phyloP scores from a whole-genome alignment of 306 rosid species.

The Sphenostylis stenocarpa region DNA sequence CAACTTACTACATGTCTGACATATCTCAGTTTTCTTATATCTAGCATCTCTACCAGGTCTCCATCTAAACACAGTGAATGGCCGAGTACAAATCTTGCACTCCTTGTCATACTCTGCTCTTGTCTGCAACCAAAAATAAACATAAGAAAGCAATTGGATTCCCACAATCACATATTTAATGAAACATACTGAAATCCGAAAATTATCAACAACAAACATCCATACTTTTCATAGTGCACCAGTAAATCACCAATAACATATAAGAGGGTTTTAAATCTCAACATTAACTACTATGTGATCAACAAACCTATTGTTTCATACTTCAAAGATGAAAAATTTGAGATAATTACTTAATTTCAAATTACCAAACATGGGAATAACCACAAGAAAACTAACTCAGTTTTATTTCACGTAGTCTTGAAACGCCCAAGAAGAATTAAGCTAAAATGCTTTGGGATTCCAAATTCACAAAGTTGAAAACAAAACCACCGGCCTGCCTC shows the following conservation, averaged over 20 bases:
- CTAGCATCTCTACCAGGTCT: slow-evolving; percentile 95
- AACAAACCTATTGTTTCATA: not conserved
- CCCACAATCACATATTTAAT: not conserved
- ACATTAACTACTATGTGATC: not conserved
- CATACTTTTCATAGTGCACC: not conserved
- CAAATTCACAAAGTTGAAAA: not conserved
- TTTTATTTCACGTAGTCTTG: not conserved
- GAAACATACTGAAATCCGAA: slow-evolving; percentile 14
- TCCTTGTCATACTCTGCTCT: slow-evolving; percentile 81
- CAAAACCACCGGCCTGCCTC: not conserved
- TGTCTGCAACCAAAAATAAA: slow-evolving; percentile 52
- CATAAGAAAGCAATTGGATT: not conserved
- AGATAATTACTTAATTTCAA: not conserved
- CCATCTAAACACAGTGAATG: slow-evolving; percentile 95
- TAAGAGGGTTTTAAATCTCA: not conserved
- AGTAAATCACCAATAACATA: not conserved
- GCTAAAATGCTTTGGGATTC: not conserved
- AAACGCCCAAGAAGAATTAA: not conserved
- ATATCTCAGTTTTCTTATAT: slow-evolving; percentile 82
- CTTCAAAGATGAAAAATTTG: not conserved
- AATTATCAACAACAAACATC: not conserved
- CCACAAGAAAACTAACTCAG: not conserved
- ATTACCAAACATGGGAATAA: not conserved
- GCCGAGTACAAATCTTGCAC: slow-evolving; percentile 94
- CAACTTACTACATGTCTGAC: slow-evolving; percentile 92